Conservation (phyloP, 2,329 filamentous ascomycete genomes). For the Rutstroemia sp. region DNA sequence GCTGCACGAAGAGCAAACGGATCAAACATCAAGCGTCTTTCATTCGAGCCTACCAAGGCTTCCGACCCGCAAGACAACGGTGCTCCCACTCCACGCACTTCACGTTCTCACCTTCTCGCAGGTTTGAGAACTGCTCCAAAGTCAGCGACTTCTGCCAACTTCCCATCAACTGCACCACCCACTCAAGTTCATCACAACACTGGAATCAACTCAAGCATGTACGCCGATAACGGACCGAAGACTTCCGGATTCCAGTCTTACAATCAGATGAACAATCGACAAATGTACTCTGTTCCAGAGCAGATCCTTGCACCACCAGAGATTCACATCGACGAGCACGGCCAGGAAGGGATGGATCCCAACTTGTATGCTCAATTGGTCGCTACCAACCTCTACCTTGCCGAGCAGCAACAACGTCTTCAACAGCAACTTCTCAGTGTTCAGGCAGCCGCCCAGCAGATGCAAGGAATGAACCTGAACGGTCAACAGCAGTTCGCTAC, state of each 20-base stretch:
- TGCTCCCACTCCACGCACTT: conserved; percentile 79
- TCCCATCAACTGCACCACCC: conserved; percentile 58
- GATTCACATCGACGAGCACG: conserved; percentile 63
- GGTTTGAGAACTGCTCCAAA: conserved; percentile 91
- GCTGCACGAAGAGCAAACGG: conserved; percentile 70
- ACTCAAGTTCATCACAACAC: conserved; percentile 39
- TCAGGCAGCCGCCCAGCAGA: conserved; percentile 75
- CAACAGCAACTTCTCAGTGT: conserved; percentile 87
- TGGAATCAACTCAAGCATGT: conserved; percentile 26
- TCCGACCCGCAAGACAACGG: conserved; percentile 60
- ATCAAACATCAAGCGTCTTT: conserved; percentile 85
- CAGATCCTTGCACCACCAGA: conserved; percentile 81
- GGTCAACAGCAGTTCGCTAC: conserved; percentile 45
- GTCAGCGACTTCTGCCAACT: conserved; percentile 64
- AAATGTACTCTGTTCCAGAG: conserved; percentile 66
- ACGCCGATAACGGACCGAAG: conserved; percentile 29
- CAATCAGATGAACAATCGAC: conserved; percentile 39
- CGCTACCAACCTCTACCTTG: conserved; percentile 84
- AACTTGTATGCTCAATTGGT: conserved; percentile 81
- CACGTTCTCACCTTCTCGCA: conserved; percentile 87
- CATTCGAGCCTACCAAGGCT: conserved; percentile 61
- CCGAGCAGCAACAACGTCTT: conserved; percentile 88
- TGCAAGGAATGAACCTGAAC: conserved; percentile 68
- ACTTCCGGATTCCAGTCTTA: conserved; percentile 27
- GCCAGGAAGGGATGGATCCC: conserved; percentile 73